phyloP scores from a whole-genome alignment of 371 early-diverging fungal genomes.

The Catenaria anguillulae region DNA sequence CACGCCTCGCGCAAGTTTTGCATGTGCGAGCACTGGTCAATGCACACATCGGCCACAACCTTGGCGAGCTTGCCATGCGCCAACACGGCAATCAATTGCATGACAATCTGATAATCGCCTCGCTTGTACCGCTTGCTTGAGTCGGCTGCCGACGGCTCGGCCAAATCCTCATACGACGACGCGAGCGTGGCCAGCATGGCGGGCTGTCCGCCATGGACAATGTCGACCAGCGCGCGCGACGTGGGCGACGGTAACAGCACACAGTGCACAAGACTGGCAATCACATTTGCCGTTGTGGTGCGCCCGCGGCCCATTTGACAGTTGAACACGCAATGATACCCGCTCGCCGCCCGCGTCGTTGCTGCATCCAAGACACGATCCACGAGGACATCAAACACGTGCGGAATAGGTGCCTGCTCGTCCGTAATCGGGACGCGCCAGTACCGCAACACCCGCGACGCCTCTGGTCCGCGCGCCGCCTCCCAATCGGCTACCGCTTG shows the following conservation, averaged over 20 bases:
- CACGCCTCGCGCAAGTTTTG: slow-evolving; percentile 55
- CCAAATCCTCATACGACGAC: not conserved
- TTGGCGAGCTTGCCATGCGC: slow-evolving; percentile 51
- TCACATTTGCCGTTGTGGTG: slow-evolving; percentile 61
- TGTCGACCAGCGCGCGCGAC: not conserved
- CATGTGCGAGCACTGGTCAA: slow-evolving; percentile 58
- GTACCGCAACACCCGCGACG: too few species aligned
- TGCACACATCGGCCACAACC: slow-evolving; percentile 47
- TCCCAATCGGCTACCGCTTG: slow-evolving; percentile 16
- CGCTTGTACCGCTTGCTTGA: slow-evolving; percentile 22
- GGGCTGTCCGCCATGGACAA: too few species aligned
- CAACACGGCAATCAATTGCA: slow-evolving; percentile 49
- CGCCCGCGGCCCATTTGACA: slow-evolving; percentile 77
- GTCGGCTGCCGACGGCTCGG: not conserved
- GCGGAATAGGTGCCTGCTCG: slow-evolving; percentile 47
- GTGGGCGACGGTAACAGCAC: slow-evolving; percentile 10
- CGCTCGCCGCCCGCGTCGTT: not conserved
- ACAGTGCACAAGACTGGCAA: slow-evolving; percentile 34
- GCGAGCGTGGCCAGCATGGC: too few species aligned
- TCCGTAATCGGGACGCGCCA: slow-evolving; percentile 43
- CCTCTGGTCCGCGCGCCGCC: slow-evolving; percentile 21
- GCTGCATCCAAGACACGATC: slow-evolving; percentile 32
- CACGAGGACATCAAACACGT: slow-evolving; percentile 51
- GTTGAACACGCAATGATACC: slow-evolving; percentile 33
- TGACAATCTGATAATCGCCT: slow-evolving; percentile 50